phyloP scores from a whole-genome alignment of 1,139 yeast species.

The Suhomyces bribrorum region DNA sequence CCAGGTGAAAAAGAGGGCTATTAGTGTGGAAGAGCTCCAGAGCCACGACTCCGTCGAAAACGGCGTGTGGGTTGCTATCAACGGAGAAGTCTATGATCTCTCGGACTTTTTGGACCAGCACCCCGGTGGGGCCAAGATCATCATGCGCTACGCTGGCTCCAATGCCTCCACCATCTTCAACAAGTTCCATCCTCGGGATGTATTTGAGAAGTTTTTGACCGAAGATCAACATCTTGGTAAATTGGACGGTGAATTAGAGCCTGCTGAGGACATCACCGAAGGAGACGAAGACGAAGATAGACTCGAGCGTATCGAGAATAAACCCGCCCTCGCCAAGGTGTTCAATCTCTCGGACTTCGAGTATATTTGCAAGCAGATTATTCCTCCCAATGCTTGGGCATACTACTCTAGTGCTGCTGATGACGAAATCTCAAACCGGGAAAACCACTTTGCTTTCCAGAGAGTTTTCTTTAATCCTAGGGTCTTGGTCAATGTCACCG shows the following conservation, averaged over 20 bases:
- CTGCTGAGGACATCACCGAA: constrained; percentile 21
- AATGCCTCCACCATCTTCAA: constrained; percentile 61
- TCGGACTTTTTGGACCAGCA: constrained; percentile 49
- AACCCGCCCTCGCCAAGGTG: constrained; percentile 19
- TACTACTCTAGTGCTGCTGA: constrained; percentile 91
- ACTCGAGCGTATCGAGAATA: constrained; percentile 34
- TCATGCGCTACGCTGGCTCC: constrained; percentile 55
- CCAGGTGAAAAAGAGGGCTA: constrained; percentile 10
- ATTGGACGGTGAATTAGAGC: constrained; percentile 2
- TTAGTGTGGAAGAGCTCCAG: constrained; percentile 32
- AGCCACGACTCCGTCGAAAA: constrained; percentile 34
- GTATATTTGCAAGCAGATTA: constrained; percentile 65
- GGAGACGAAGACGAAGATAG: constrained; percentile 24
- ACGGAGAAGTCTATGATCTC: constrained; percentile 53
- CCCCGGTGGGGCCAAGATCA: constrained; percentile 58
- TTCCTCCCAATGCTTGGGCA: constrained; percentile 85
- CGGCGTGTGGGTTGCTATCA: constrained; percentile 60
- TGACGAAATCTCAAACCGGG: constrained; percentile 86
- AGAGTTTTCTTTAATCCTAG: constrained; percentile 83
- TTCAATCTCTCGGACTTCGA: constrained; percentile 59
- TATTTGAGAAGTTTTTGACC: constrained; percentile 51
- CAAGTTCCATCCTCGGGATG: constrained; percentile 87
- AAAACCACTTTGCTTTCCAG: constrained; percentile 86
- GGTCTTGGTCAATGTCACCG: constrained; percentile 73
- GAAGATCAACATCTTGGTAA: constrained; percentile 35